A percentile compares a stretch with the other conserved stretches of the same genome.
Evolutionary conservation across 208 protist genomes (phyloP).

Genomic region (Tetramitus jugosus): DNA sequence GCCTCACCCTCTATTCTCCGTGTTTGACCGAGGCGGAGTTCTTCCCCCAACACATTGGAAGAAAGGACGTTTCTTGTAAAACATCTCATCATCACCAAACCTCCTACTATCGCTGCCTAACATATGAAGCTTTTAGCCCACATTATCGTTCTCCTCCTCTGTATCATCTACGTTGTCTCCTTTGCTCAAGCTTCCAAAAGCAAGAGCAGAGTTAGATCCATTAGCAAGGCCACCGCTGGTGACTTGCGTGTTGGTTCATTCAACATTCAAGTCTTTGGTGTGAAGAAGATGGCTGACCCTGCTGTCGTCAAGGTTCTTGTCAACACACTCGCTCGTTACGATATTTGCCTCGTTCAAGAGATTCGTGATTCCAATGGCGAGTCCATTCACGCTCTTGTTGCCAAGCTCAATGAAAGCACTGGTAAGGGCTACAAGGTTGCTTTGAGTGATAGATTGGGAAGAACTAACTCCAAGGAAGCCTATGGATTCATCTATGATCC

Average conservation of each 20-base stretch:
- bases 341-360: constrained; percentile 1
- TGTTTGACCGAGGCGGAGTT: no score
- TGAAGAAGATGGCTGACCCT: neutral
- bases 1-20: no score
- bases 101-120: no score
- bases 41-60: no score
- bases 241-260: neutral
- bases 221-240: neutral
- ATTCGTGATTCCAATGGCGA: neutral
- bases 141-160: no score
- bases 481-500: constrained; percentile 1
- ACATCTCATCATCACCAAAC: no score
- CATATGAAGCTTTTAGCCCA: no score
- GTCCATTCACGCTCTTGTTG: neutral
- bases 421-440: neutral
- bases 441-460: neutral
- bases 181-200: no score
- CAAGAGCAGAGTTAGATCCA: no score
- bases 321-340: neutral
- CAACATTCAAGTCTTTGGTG: constrained; percentile 20
- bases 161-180: no score
- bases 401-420: neutral
- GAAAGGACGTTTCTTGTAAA: no score
- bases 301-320: neutral
- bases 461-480: neutral